Evolutionary conservation across 139 green algal genomes (phyloP).

Genomic region (Nannochloris sp.): DNA sequence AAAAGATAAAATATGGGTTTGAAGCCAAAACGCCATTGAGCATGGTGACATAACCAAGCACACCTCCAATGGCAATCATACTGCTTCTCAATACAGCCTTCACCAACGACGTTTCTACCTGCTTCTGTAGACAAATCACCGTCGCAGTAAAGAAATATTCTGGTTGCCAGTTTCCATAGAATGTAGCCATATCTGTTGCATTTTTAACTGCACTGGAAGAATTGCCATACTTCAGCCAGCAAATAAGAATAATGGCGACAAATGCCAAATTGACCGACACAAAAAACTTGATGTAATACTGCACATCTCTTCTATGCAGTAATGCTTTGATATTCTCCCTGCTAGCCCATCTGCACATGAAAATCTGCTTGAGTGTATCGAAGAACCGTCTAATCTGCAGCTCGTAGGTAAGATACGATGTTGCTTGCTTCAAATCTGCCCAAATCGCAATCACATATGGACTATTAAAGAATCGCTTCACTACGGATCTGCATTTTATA

Average conservation of each 20-base stretch:
- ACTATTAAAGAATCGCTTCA: background rate
- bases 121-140: slow-evolving; percentile 20
- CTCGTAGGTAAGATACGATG: background rate
- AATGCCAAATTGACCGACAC: slow-evolving; percentile 3
- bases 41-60: slow-evolving; percentile 13
- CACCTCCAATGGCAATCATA: slow-evolving; percentile 8
- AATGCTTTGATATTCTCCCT: background rate
- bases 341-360: background rate
- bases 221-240: slow-evolving; percentile 5
- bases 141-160: slow-evolving; percentile 12
- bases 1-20: slow-evolving; percentile 12
- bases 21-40: slow-evolving; percentile 16
- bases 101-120: slow-evolving; percentile 10
- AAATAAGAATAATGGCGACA: slow-evolving; percentile 10
- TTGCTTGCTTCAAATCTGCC: background rate
- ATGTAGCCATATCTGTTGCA: background rate
- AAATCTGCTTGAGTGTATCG: background rate
- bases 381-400: background rate
- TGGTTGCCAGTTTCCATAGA: slow-evolving; percentile 15
- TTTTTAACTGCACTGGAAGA: background rate
- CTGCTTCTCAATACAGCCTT: slow-evolving; percentile 7
- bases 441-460: background rate
- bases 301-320: background rate
- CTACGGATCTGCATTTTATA: background rate
- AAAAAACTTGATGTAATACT: slow-evolving; percentile 13